Conservation (phyloP, 805 yeast genomes). For the Pichia pseudocactophila region DNA sequence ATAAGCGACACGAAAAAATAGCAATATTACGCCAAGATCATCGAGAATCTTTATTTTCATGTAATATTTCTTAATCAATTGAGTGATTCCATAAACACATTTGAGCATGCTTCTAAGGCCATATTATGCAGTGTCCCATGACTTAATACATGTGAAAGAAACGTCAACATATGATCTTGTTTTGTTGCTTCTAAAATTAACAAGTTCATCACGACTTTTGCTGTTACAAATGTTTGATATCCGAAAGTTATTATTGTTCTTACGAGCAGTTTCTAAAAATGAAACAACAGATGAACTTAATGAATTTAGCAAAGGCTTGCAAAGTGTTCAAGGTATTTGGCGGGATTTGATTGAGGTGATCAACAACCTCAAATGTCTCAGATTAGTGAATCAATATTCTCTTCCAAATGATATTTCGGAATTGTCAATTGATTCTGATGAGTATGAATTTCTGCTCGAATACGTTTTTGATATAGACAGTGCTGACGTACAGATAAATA, state of each 20-base stretch:
- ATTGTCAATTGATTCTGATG: constrained; percentile 8
- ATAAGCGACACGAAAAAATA: no score
- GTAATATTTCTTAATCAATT: no score
- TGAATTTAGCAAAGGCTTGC: not conserved
- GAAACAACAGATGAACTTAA: constrained; percentile 5
- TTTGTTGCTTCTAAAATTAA: no score
- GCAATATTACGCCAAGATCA: no score
- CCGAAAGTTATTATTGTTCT: constrained; percentile 4
- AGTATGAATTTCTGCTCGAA: constrained; percentile 9
- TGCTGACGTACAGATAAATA: not conserved
- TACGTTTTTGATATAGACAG: constrained; percentile 5
- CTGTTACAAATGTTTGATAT: not conserved
- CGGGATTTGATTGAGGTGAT: constrained; percentile 5
- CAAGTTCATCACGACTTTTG: no score
- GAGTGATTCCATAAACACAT: no score
- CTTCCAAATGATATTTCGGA: constrained; percentile 1
- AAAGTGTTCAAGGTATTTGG: constrained; percentile 1
- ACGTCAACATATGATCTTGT: no score
- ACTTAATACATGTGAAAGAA: no score
- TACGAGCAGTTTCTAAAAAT: constrained; percentile 6
- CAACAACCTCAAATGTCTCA: constrained; percentile 6
- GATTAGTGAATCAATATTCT: constrained; percentile 9
- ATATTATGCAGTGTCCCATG: no score
- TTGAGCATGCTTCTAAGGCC: no score
- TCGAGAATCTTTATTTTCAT: no score